Percentiles rank a stretch among this genome's conserved stretches.
Evolutionary conservation across 148 eudicot genomes (phyloP).

Genomic region (Rhododendron ovatum): DNA sequence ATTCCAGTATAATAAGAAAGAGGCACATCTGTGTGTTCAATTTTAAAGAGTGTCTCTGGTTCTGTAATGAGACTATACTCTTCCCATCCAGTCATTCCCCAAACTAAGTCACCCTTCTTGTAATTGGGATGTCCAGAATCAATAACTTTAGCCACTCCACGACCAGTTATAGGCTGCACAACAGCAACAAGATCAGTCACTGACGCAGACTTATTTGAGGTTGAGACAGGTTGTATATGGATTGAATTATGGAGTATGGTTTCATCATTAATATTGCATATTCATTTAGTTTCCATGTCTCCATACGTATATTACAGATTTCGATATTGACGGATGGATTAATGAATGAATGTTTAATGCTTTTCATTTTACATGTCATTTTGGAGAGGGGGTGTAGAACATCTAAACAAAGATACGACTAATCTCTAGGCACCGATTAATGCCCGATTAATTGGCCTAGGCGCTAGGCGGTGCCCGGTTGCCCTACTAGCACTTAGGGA

Average conservation of each 20-base stretch:
- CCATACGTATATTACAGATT: too few relatives aligned
- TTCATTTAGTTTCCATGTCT: neutral
- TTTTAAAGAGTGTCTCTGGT: constrained; percentile 33
- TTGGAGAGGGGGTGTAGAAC: too few relatives aligned
- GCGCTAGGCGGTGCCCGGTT: too few relatives aligned
- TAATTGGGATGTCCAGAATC: constrained; percentile 49
- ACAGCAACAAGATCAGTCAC: neutral
- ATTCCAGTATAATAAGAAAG: constrained; percentile 67
- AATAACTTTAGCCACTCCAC: constrained; percentile 55
- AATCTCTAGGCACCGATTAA: too few relatives aligned
- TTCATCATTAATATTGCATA: neutral
- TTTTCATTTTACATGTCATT: too few relatives aligned
- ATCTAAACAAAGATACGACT: too few relatives aligned
- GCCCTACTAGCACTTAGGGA: too few relatives aligned
- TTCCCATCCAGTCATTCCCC: constrained; percentile 63
- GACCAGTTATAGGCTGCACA: constrained; percentile 45
- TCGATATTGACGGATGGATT: too few relatives aligned
- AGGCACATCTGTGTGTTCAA: constrained; percentile 57
- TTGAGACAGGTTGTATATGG: neutral
- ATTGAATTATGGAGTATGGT: neutral
- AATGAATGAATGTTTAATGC: too few relatives aligned
- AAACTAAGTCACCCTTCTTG: constrained; percentile 45
- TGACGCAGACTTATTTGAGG: neutral
- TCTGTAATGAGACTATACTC: constrained; percentile 43
- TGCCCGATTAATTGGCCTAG: too few relatives aligned